Evolutionary conservation across 2,329 filamentous ascomycete genomes (phyloP).

Genomic region (Colletotrichum salicis): DNA sequence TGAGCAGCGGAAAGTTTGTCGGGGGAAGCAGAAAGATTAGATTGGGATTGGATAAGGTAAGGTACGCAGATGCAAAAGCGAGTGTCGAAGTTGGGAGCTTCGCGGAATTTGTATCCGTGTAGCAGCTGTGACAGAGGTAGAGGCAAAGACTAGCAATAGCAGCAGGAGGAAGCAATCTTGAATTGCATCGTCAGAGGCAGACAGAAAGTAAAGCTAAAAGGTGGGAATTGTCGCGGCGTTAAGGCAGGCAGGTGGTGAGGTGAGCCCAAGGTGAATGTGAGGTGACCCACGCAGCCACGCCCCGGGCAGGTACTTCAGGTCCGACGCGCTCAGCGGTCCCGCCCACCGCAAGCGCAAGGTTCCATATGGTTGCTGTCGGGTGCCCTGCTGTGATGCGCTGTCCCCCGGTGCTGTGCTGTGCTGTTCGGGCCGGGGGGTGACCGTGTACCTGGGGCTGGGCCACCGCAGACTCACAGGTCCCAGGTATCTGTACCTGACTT

Average conservation of each 20-base stretch:
- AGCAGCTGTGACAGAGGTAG: not conserved
- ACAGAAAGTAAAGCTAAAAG: constrained; percentile 16
- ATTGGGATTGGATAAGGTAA: not conserved
- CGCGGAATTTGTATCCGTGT: not conserved
- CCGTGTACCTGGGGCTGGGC: constrained; percentile 27
- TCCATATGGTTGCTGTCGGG: not conserved
- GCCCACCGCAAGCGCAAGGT: no score
- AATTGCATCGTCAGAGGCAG: constrained; percentile 27
- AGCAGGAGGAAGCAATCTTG: constrained; percentile 12
- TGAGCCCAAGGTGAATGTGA: not conserved
- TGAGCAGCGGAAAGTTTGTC: not conserved
- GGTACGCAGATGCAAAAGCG: not conserved
- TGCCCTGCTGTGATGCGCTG: constrained; percentile 9
- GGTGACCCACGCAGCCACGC: not conserved
- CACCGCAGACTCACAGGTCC: not conserved
- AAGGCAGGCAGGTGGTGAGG: not conserved
- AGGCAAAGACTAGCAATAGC: not conserved
- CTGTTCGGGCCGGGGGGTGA: constrained; percentile 8
- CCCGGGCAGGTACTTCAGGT: not conserved
- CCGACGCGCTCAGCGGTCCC: not conserved
- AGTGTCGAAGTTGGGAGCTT: not conserved
- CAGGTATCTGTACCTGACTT: not conserved
- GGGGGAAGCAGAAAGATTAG: not conserved
- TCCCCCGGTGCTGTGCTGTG: not conserved
- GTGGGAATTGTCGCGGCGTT: constrained; percentile 4